Evolutionary conservation across 2,329 filamentous ascomycete genomes (phyloP).

Genomic region (Aspergillus uvarum): DNA sequence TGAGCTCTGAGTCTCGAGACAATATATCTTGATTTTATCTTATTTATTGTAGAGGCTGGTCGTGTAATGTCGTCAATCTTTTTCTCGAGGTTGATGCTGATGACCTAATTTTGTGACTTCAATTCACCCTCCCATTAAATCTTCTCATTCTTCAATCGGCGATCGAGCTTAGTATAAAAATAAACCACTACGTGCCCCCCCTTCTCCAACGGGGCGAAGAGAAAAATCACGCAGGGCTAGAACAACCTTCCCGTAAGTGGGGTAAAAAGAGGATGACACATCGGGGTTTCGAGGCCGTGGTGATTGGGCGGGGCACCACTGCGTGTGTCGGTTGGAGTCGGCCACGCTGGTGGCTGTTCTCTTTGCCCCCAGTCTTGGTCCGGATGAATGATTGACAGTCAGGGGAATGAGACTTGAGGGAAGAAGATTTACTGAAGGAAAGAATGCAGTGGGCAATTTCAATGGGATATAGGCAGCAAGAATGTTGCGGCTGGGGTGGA

Average conservation of each 20-base stretch:
- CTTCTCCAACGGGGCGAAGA: too few relatives aligned
- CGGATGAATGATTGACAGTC: neutral
- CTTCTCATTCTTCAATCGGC: too few relatives aligned
- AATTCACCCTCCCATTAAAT: too few relatives aligned
- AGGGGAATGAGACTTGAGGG: neutral
- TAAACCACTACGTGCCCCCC: too few relatives aligned
- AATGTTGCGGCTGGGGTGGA: neutral
- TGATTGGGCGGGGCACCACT: neutral
- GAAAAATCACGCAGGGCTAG: neutral
- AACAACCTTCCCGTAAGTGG: neutral
- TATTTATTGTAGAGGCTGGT: too few relatives aligned
- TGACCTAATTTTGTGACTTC: too few relatives aligned
- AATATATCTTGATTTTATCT: too few relatives aligned
- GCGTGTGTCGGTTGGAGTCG: neutral
- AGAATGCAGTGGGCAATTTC: neutral
- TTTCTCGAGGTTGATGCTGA: too few relatives aligned
- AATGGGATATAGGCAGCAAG: neutral
- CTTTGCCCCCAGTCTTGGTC: neutral
- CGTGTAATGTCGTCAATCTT: too few relatives aligned
- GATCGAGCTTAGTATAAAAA: too few relatives aligned
- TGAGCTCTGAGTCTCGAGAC: too few relatives aligned
- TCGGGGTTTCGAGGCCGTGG: neutral
- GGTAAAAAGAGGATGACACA: neutral
- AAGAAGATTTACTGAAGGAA: neutral
- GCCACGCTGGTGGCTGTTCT: neutral